Evolutionary conservation across 164 flowering plant genomes (phyloP), one percentile per base, ranked within the genome.

Genomic region (Platanus orientalis): DNA sequence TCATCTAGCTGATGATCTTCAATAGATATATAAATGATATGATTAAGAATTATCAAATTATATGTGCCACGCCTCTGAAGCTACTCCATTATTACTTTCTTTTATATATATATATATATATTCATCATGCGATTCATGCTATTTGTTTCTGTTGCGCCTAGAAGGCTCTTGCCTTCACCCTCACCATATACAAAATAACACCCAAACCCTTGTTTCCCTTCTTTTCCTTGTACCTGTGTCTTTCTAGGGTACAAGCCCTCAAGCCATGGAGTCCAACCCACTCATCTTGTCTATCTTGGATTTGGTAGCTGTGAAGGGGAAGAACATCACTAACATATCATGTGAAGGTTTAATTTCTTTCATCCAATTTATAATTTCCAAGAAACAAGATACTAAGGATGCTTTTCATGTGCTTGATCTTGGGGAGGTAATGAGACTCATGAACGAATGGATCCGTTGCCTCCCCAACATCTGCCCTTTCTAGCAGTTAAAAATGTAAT

Each of bases 401-500:
- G 83, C 86, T 12, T 84, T 84, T 68, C 80, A 76, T 68, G 78
- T 82, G 4, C 64, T 84, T 13, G 86, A 84, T 70, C 54, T 79
- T 29, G 86, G 80, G 2, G 68, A 44, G 6, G 68, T 82, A 1
- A 69, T 39, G 24, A 20, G 57, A 36, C 70, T 75, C 36, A 69
- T 76, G 73, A 68, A 74, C 52, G 58, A 60, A 24, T 82, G 86
- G 89, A 29, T 54, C 30, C 60, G 19, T 1, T 16, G 24, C 39
- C 76, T 84, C 7, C 84, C 83, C 19, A 53, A 1, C 11, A 71
- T 80, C 53, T 78, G 58, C 0, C 86, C 86, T 10, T 79, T 67
- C 69, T 84, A 82, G 86, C 89, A 25, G 83, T 84, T 60, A n/a
- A n/a, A 84, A 84, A 61, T 84, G 89, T 63, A 84, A 84, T 58